Evolutionary conservation across 345 rosid genomes (phyloP).

Genomic region (Salix brachista): DNA sequence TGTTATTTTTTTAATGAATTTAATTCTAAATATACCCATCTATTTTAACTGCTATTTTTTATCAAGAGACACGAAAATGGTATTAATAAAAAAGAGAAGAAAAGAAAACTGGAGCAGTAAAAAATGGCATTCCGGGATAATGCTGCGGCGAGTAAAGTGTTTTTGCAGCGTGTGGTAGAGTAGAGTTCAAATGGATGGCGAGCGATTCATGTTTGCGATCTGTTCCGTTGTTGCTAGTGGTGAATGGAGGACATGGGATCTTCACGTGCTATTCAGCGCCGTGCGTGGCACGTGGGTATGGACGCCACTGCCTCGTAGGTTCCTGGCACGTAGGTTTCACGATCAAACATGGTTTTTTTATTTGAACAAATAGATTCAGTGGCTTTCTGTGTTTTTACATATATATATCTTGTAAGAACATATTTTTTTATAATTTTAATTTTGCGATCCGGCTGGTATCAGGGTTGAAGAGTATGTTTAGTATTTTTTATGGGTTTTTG

Average conservation of each 20-base stretch:
- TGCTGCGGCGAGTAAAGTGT: background rate
- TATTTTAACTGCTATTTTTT: background rate
- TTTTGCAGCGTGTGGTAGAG: background rate
- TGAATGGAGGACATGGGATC: background rate
- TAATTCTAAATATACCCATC: background rate
- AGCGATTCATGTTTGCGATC: background rate
- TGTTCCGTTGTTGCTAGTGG: background rate
- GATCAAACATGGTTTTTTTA: background rate
- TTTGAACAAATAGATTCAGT: background rate
- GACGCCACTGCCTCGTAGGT: background rate
- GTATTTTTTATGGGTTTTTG: too few relatives aligned
- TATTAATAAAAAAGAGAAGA: background rate
- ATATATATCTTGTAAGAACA: too few relatives aligned
- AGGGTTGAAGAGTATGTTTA: too few relatives aligned
- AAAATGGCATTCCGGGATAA: background rate
- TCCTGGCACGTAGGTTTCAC: background rate
- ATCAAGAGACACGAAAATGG: background rate
- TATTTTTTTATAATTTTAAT: too few relatives aligned
- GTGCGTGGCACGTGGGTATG: background rate
- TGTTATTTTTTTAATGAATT: background rate
- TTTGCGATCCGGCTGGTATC: too few relatives aligned
- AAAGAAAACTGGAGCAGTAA: background rate
- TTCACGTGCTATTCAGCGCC: background rate
- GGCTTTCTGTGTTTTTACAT: background rate
- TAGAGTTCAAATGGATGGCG: background rate